These are phyloP conservation scores for Botrytis fabae DNA, from an alignment of 2,329 filamentous ascomycete species.

Conservation along the genomic window DNA sequence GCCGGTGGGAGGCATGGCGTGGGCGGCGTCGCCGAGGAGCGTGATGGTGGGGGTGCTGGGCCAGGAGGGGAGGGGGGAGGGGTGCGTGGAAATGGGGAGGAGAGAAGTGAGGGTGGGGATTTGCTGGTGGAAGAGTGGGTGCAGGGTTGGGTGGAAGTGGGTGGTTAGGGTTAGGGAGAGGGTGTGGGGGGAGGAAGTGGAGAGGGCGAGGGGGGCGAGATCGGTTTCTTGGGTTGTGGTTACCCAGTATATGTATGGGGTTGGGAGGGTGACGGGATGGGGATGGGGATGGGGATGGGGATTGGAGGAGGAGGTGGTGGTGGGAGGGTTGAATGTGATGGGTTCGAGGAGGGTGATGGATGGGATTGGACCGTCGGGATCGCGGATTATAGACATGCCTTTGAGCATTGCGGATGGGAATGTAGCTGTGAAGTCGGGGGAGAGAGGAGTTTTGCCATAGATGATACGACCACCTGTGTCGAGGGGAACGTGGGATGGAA, in stretches of 20 bases:
- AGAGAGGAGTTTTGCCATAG: conserved; percentile 45
- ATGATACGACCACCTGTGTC: conserved; percentile 44
- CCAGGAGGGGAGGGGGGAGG: background rate
- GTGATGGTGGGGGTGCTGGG: background rate
- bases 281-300: background rate
- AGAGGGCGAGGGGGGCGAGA: background rate
- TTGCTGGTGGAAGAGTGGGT: background rate
- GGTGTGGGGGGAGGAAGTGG: too few relatives aligned
- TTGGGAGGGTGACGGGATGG: too few relatives aligned
- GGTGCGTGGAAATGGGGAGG: background rate
- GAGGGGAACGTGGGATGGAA: conserved; percentile 41
- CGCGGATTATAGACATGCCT: background rate
- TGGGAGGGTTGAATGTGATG: background rate
- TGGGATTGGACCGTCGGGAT: background rate
- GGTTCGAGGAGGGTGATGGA: background rate
- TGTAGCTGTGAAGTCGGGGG: conserved; percentile 28
- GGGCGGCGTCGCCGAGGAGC: background rate
- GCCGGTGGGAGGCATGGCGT: conserved; percentile 1
- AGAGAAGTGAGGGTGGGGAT: background rate
- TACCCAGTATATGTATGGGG: background rate
- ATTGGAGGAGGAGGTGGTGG: background rate
- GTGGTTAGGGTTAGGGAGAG: background rate
- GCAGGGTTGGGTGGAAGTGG: background rate
- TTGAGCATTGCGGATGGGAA: conserved; percentile 22
- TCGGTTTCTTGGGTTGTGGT: background rate